phyloP scores from a whole-genome alignment of 192 early-diverging fungal genomes.

The Umbelopsis sp. region DNA sequence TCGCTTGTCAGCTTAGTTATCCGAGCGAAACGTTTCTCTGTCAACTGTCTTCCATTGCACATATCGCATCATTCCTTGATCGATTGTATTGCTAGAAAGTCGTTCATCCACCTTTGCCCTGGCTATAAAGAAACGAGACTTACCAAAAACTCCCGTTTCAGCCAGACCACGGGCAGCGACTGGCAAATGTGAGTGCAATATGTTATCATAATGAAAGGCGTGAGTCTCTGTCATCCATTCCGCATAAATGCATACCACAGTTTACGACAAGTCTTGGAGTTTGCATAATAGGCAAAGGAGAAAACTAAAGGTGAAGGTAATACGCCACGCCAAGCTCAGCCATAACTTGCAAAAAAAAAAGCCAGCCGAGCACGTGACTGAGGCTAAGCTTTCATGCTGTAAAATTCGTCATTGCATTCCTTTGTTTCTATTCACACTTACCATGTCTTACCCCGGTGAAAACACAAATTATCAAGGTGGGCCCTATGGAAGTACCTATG shows the following conservation, averaged over 20 bases:
- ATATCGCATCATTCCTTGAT: no score
- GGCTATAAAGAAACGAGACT: not conserved
- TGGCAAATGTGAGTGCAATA: not conserved
- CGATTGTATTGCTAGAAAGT: no score
- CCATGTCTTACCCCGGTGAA: constrained; percentile 14
- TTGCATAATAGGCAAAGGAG: constrained; percentile 2
- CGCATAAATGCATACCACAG: not conserved
- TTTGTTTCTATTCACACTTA: not conserved
- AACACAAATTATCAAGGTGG: constrained; percentile 16
- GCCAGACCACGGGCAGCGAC: constrained; percentile 13
- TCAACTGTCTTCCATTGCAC: no score
- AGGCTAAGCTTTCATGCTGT: no score
- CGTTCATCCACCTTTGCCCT: not conserved
- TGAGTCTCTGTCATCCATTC: not conserved
- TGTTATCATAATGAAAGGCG: not conserved
- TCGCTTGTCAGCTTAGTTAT: no score
- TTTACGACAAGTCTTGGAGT: not conserved
- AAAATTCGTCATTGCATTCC: not conserved
- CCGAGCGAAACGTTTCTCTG: no score
- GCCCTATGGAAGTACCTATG: not conserved
- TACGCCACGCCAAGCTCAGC: not conserved
- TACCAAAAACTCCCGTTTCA: constrained; percentile 17
- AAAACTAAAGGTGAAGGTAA: not conserved
- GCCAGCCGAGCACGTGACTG: not conserved
- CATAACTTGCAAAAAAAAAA: not conserved